These are phyloP conservation scores for Blastobotrys illinoisensis DNA, from an alignment of 1,139 yeast species.

Conservation along the genomic window DNA sequence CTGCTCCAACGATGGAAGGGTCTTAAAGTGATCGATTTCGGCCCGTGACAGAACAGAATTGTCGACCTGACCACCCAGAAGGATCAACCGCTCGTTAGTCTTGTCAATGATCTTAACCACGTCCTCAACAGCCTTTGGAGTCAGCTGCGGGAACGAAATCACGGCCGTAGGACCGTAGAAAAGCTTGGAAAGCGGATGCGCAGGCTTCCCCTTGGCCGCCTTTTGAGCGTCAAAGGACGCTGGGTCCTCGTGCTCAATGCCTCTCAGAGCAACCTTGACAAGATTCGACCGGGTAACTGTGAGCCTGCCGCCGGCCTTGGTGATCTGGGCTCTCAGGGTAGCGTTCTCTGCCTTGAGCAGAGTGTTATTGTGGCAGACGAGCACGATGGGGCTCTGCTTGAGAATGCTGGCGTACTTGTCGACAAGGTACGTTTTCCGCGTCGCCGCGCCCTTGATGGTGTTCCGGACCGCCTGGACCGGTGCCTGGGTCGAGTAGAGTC, in stretches of 20 bases:
- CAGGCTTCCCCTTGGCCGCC: slow-evolving; percentile 24
- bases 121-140: slow-evolving; percentile 61
- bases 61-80: slow-evolving; percentile 83
- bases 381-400: slow-evolving; percentile 59
- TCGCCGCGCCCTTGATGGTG: slow-evolving; percentile 25
- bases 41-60: slow-evolving; percentile 48
- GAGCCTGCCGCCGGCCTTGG: slow-evolving; percentile 58
- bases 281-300: slow-evolving; percentile 62
- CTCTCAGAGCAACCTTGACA: slow-evolving; percentile 71
- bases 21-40: slow-evolving; percentile 59
- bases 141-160: slow-evolving; percentile 60
- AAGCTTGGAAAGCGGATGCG: slow-evolving; percentile 65
- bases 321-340: slow-evolving; percentile 55
- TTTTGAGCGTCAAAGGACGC: slow-evolving; percentile 57
- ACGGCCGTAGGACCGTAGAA: slow-evolving; percentile 83
- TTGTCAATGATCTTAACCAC: slow-evolving; percentile 57
- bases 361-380: slow-evolving; percentile 82
- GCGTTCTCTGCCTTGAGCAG: slow-evolving; percentile 64
- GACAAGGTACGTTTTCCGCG: slow-evolving; percentile 73
- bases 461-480: not conserved
- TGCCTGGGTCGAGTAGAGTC: not conserved
- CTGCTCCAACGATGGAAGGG: slow-evolving; percentile 63
- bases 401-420: slow-evolving; percentile 72
- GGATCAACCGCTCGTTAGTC: slow-evolving; percentile 66
- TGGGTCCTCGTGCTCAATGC: slow-evolving; percentile 66